phyloP scores from a whole-genome alignment of 1,284 basidiomycete species.

The Irpex rosettiformis region DNA sequence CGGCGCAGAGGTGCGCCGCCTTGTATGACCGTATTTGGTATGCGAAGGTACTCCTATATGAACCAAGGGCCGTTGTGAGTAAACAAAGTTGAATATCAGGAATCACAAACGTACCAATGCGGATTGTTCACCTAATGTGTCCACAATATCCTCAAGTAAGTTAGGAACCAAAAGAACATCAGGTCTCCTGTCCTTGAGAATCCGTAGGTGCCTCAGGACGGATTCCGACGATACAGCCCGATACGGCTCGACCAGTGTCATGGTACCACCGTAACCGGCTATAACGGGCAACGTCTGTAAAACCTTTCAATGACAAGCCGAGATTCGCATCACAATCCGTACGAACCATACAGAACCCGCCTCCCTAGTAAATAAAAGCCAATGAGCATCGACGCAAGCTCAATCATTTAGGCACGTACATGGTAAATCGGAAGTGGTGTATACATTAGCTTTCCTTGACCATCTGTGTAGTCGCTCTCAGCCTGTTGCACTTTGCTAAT shows the following conservation, averaged over 20 bases:
- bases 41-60: conserved; percentile 6
- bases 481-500: not conserved
- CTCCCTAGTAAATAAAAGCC: not conserved
- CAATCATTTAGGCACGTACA: not conserved
- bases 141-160: not conserved
- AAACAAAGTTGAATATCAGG: not conserved
- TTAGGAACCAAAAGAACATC: not conserved
- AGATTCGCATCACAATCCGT: not conserved
- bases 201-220: not conserved
- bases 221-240: not conserved
- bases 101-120: conserved; percentile 10
- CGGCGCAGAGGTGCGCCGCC: conserved; percentile 20
- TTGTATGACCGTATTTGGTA: conserved; percentile 4
- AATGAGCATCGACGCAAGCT: not conserved
- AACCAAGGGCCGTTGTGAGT: too few species aligned
- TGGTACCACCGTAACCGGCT: not conserved
- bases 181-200: conserved; percentile 14
- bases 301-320: not conserved
- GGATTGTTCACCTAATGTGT: conserved; percentile 7
- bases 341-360: not conserved
- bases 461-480: not conserved
- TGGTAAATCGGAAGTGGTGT: not conserved
- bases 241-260: not conserved
- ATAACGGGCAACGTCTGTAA: not conserved
- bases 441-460: not conserved